Percentiles rank a stretch among this genome's conserved stretches.
Conservation (phyloP, 1,139 yeast species). For the Candida tunisiensis region DNA sequence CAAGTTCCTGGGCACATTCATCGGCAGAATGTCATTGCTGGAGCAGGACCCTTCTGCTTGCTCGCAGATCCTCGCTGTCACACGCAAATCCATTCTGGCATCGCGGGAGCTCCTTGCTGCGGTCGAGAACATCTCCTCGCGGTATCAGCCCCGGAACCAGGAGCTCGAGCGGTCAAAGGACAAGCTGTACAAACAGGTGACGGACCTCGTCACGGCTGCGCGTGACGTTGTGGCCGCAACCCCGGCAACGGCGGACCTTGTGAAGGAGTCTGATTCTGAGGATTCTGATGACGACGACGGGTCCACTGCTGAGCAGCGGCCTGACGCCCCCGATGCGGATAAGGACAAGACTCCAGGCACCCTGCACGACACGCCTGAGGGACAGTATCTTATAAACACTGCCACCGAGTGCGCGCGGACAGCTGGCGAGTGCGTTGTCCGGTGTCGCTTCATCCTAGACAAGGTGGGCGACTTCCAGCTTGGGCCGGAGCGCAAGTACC, state of each 20-base stretch:
- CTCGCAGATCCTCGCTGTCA: slow-evolving; percentile 19
- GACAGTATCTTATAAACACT: slow-evolving; percentile 7
- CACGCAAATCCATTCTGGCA: slow-evolving; percentile 24
- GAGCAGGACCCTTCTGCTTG: slow-evolving; percentile 17
- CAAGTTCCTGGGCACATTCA: slow-evolving; percentile 42
- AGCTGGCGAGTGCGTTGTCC: slow-evolving; percentile 24
- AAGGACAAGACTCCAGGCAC: too few relatives aligned
- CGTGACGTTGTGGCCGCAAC: slow-evolving; percentile 14
- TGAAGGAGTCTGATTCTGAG: slow-evolving; percentile 9
- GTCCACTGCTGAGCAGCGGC: slow-evolving; percentile 2
- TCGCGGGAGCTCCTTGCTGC: slow-evolving; percentile 24
- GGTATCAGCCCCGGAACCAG: slow-evolving; percentile 13
- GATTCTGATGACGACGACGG: slow-evolving; percentile 5
- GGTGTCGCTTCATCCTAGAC: slow-evolving; percentile 31
- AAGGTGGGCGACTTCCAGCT: slow-evolving; percentile 60
- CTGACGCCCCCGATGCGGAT: too few relatives aligned
- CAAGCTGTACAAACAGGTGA: slow-evolving; percentile 17
- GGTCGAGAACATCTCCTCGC: slow-evolving; percentile 17
- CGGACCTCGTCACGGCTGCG: slow-evolving; percentile 17
- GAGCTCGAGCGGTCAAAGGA: slow-evolving; percentile 22
- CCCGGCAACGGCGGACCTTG: slow-evolving; percentile 7
- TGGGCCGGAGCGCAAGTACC: slow-evolving; percentile 48
- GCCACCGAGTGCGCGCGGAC: slow-evolving; percentile 18
- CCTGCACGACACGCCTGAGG: too few relatives aligned
- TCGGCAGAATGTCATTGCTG: slow-evolving; percentile 14